Evolutionary conservation across 2,329 filamentous ascomycete genomes (phyloP), one percentile per base, ranked within the genome.

Genomic region (Cordyceps sp.): DNA sequence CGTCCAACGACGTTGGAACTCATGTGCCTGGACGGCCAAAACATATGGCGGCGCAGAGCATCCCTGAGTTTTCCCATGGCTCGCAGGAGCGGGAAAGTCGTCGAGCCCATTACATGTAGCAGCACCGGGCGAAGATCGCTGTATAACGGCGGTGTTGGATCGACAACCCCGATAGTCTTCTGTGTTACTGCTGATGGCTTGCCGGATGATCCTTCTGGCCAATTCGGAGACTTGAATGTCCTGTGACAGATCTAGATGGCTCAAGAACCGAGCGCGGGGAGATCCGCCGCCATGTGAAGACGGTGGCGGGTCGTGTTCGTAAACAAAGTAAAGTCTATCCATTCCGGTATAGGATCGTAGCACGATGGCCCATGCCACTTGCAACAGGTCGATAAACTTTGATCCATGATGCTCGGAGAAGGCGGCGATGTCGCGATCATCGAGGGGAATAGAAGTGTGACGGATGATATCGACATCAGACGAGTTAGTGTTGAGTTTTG

Each of bases 301-400:
- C 22, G 22, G 10, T 25, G 13, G 20, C n/a, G n/a, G n/a, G n/a
- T 21, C 29, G 19, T 34, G 29, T 14, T 19, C 19, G n/a, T 21
- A 35, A n/a, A 14, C 18, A 18, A 35, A 35, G 9, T 20, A 16
- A 13, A 29, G 33, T 5, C 15, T 28, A 17, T 35, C 33, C 4
- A 17, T 20, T 20, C 29, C 29, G 7, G 33, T 31, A 10, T 35
- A 35, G 10, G 29, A 29, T 17, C 20, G 30, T 14, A 35, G 33
- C 12, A 31, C n/a, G 9, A 35, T 15, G 3, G 10, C 21, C 29
- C 33, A 35, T n/a, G 33, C 18, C 14, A 21, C 21, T 25, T 35
- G 29, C 2, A 35, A n/a, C 5, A 35, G 21, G 5, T 22, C 16
- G 21, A 24, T 6, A 15, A n/a, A n/a, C n/a, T n/a, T n/a, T n/a